A percentile compares a stretch with the other conserved stretches of the same genome.
phyloP scores from a whole-genome alignment of 441 rosid genomes.

The Pelargonium myrrhifolium region DNA sequence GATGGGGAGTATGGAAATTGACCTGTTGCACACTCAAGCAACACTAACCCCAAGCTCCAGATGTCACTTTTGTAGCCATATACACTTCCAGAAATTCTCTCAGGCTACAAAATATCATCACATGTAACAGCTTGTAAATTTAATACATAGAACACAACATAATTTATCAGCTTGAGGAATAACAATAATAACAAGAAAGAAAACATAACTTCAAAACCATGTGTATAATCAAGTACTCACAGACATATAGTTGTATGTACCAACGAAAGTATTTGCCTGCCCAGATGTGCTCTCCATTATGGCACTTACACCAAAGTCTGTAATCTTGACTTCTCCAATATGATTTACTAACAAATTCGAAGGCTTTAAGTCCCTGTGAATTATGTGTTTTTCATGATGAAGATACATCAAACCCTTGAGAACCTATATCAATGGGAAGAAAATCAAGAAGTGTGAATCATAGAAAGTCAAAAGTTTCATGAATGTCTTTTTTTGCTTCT shows the following conservation, averaged over 20 bases:
- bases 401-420: slow-evolving; percentile 78
- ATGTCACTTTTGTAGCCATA: slow-evolving; percentile 76
- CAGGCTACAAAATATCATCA: slow-evolving; percentile 49
- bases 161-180: background rate
- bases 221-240: slow-evolving; percentile 44
- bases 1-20: slow-evolving; percentile 74
- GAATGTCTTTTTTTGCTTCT: slow-evolving; percentile 3
- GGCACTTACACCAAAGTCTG: slow-evolving; percentile 95
- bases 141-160: too few species aligned
- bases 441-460: slow-evolving; percentile 2
- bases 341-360: slow-evolving; percentile 88
- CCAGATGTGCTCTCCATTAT: slow-evolving; percentile 78
- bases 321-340: slow-evolving; percentile 89
- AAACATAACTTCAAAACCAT: background rate
- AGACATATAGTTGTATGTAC: slow-evolving; percentile 91
- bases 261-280: slow-evolving; percentile 74
- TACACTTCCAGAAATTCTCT: slow-evolving; percentile 56
- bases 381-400: slow-evolving; percentile 81
- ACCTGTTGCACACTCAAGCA: slow-evolving; percentile 89
- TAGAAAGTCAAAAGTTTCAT: background rate
- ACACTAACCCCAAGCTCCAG: slow-evolving; percentile 88
- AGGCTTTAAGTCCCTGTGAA: slow-evolving; percentile 92
- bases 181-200: slow-evolving; percentile 4
- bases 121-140: slow-evolving; percentile 1
- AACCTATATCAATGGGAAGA: slow-evolving; percentile 41